These are phyloP conservation scores for Marasmius sp. DNA, from an alignment of 1,284 basidiomycete genomes.

Conservation along the genomic window DNA sequence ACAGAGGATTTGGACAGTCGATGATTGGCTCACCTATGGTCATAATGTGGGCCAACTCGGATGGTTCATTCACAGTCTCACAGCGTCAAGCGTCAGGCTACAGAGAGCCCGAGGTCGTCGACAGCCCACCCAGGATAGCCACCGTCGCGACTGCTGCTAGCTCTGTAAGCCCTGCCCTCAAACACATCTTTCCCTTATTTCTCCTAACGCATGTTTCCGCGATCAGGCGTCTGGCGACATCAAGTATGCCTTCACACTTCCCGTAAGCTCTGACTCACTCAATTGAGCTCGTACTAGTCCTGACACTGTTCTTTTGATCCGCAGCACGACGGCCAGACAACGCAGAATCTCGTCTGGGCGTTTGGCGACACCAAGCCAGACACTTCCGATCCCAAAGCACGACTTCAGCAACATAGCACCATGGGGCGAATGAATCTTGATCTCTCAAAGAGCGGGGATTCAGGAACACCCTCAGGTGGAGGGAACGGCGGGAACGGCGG, in stretches of 20 bases:
- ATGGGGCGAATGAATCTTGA: slow-evolving; percentile 40
- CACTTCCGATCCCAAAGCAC: slow-evolving; percentile 34
- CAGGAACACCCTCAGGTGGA: not conserved
- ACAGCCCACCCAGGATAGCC: slow-evolving; percentile 47
- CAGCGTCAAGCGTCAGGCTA: slow-evolving; percentile 51
- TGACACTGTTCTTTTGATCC: not conserved
- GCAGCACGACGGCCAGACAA: slow-evolving; percentile 37
- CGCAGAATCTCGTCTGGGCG: slow-evolving; percentile 49
- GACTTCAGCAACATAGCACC: slow-evolving; percentile 41
- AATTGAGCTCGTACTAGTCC: not conserved
- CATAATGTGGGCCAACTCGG: slow-evolving; percentile 62
- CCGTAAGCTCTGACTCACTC: slow-evolving; percentile 30
- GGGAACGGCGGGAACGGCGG: not conserved
- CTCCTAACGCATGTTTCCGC: not conserved
- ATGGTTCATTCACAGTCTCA: slow-evolving; percentile 55
- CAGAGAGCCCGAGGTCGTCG: slow-evolving; percentile 49
- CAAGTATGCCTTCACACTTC: slow-evolving; percentile 47
- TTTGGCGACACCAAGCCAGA: slow-evolving; percentile 42
- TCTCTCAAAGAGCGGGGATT: slow-evolving; percentile 32
- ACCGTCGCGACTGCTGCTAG: slow-evolving; percentile 35
- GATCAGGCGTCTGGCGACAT: slow-evolving; percentile 36
- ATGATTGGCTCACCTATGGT: slow-evolving; percentile 62
- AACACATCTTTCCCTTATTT: not conserved
- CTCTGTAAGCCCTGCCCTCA: slow-evolving; percentile 27
- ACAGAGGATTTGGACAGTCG: slow-evolving; percentile 51